A percentile compares a stretch with the other conserved stretches of the same genome.
Evolutionary conservation across 768 basidiomycete genomes (phyloP).

Genomic region (Mycena maculata): DNA sequence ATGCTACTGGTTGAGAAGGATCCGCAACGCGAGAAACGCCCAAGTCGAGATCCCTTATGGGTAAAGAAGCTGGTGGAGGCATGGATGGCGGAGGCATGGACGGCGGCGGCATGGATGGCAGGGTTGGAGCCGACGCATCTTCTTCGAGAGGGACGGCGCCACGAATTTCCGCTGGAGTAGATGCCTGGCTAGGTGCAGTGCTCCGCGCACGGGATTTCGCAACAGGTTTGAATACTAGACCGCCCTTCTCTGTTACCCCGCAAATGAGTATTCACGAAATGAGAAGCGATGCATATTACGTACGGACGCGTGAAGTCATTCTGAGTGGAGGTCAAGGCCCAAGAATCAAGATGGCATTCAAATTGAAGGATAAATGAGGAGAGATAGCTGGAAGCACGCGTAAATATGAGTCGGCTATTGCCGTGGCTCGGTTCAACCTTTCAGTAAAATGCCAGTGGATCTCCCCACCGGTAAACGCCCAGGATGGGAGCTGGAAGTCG

Average conservation of each 20-base stretch:
- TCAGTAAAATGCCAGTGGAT: constrained; percentile 37
- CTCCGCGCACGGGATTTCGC: constrained; percentile 63
- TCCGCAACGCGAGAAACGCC: constrained; percentile 5
- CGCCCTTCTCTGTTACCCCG: constrained; percentile 70
- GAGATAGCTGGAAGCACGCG: neutral
- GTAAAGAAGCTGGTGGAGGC: constrained; percentile 26
- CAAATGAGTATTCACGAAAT: constrained; percentile 25
- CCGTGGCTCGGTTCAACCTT: neutral
- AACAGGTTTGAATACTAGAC: constrained; percentile 76
- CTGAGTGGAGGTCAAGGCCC: neutral
- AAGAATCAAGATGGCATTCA: constrained; percentile 21
- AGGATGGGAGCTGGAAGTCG: constrained; percentile 68
- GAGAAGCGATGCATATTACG: constrained; percentile 6
- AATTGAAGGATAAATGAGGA: neutral
- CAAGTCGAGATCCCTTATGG: constrained; percentile 5
- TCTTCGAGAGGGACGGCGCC: constrained; percentile 5
- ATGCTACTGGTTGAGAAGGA: constrained; percentile 15
- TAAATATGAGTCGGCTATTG: neutral
- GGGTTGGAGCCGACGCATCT: constrained; percentile 12
- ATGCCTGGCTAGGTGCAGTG: constrained; percentile 37
- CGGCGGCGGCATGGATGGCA: neutral
- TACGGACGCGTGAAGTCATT: constrained; percentile 73
- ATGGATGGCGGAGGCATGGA: constrained; percentile 8
- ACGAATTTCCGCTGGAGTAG: constrained; percentile 15
- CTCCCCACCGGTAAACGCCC: constrained; percentile 69